Evolutionary conservation across 768 basidiomycete species (phyloP).

Genomic region (Tulasnella sp.): DNA sequence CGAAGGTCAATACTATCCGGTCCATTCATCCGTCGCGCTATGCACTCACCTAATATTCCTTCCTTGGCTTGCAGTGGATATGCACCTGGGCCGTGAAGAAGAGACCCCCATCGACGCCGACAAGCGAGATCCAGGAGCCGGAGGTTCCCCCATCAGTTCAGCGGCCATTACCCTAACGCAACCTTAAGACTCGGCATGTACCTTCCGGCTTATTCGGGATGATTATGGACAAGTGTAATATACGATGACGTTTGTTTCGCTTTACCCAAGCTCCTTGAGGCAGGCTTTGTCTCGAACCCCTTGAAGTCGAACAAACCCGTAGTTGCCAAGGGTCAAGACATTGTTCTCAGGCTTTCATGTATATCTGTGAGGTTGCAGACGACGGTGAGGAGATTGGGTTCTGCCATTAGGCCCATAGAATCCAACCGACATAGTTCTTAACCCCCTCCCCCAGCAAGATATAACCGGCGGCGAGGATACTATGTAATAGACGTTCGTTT

Average conservation of each 20-base stretch:
- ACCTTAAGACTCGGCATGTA: neutral
- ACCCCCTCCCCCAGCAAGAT: no score
- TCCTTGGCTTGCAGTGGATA: neutral
- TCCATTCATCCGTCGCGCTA: neutral
- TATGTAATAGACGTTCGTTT: no score
- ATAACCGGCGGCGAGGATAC: no score
- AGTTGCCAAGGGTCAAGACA: no score
- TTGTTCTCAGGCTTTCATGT: neutral
- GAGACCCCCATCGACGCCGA: neutral
- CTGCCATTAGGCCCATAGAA: no score
- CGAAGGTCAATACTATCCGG: no score
- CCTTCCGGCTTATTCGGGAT: neutral
- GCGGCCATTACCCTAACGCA: no score
- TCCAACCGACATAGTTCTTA: no score
- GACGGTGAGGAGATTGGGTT: neutral
- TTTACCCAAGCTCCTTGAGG: neutral
- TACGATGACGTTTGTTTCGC: neutral
- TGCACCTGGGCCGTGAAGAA: conserved; percentile 12
- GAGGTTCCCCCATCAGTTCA: neutral
- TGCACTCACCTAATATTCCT: neutral
- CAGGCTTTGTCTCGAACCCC: neutral
- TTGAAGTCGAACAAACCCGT: no score
- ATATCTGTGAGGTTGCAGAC: neutral
- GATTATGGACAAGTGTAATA: neutral
- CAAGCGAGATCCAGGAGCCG: neutral